Evolutionary conservation across 495 filamentous ascomycete genomes (phyloP), one percentile per base, ranked within the genome.

Genomic region (Bacidia rubella): DNA sequence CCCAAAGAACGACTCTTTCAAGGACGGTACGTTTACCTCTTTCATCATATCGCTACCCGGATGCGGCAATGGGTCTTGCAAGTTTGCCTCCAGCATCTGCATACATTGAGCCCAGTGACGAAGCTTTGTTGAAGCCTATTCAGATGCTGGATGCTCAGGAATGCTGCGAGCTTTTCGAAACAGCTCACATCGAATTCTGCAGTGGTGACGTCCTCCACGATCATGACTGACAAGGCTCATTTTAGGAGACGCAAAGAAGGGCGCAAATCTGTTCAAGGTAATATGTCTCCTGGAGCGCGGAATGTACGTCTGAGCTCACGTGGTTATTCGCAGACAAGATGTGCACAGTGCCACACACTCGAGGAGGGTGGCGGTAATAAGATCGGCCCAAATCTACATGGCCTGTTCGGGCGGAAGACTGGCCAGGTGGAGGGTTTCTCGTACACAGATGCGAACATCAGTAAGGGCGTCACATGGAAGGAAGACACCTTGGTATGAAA

Each of bases 401-500:
- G 92, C 70, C 85, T 99, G 46, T 97, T 96, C 70, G 92, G 92
- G 67, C 92, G 92, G 65, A 85, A 95, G 79, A 86, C 86, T 51
- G 92, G 92, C 61, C 74, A 80, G 61, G 82, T 89, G 57, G 86
- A 89, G 49, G 93, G 92, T 54, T 99, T 85, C 81, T 75, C 86
- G 63, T 99, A 97, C 81, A 96, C 90, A 71, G 92, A 99, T 66
- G 93, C 92, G 76, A 99, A 99, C 84, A 95, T 95, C 85, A 73
- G 85, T 65, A 94, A 94, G 76, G 88, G 78, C 67, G 79, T 99
- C 60, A 74, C 69, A 61, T 99, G 92, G 92, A 75, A 86, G 58
- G 82, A 95, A 70, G 71, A 79, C 58, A 82, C 87, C 71, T 78
- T 99, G 62, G 90, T 95, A 80, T 55, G 82, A 70, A 15, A 35